A percentile compares a stretch with the other conserved stretches of the same genome.
Conservation (phyloP, 306 rosid genomes). For the Potentilla sterilis region DNA sequence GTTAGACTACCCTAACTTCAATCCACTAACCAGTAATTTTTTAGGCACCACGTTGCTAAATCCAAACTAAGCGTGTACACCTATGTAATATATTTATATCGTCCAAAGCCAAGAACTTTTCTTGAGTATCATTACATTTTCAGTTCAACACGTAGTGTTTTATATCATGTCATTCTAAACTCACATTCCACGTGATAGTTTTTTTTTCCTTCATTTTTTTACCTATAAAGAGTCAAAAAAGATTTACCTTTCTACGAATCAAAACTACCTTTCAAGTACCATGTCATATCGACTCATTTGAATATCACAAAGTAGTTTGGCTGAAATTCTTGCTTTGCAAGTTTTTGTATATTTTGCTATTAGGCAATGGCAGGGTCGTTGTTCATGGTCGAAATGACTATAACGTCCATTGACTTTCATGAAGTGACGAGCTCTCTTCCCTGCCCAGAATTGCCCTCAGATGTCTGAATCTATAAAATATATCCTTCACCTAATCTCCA, state of each 20-base stretch:
- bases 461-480: not conserved
- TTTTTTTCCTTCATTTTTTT: not conserved
- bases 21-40: not conserved
- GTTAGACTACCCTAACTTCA: not conserved
- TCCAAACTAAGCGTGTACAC: not conserved
- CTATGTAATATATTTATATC: not conserved
- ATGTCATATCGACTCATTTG: not conserved
- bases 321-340: not conserved
- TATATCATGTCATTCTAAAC: not conserved
- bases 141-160: not conserved
- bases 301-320: not conserved
- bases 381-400: not conserved
- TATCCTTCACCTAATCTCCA: not conserved
- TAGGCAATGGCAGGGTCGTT: conserved; percentile 25
- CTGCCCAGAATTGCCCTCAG: conserved; percentile 21
- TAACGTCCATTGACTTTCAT: conserved; percentile 31
- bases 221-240: not conserved
- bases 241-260: not conserved
- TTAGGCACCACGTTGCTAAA: not conserved
- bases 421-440: conserved; percentile 15
- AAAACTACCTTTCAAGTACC: not conserved
- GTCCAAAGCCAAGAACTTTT: not conserved
- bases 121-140: no score
- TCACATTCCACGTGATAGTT: not conserved
- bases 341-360: not conserved